These are phyloP conservation scores for Fusarium sublunatum DNA, from an alignment of 2,329 filamentous ascomycete genomes.

Conservation along the genomic window DNA sequence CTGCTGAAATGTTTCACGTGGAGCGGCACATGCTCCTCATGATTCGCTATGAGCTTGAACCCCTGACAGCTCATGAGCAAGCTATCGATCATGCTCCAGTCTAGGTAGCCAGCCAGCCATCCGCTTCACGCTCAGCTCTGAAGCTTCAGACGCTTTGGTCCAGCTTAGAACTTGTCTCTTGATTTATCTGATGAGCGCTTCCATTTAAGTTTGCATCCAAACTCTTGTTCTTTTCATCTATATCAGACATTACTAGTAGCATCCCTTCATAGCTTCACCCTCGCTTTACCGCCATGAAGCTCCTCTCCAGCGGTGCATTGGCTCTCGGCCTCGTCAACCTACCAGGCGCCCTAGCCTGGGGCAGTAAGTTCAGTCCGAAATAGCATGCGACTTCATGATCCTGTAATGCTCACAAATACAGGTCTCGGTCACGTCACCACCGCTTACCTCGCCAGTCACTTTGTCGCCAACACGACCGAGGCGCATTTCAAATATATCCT, in stretches of 20 bases:
- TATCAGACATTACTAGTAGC: constrained; percentile 2
- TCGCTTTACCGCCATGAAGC: constrained; percentile 48
- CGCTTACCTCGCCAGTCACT: constrained; percentile 70
- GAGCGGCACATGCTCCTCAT: constrained; percentile 30
- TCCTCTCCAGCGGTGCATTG: constrained; percentile 44
- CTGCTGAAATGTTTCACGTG: constrained; percentile 38
- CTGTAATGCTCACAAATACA: constrained; percentile 43
- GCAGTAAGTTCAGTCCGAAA: constrained; percentile 51
- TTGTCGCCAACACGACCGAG: constrained; percentile 67
- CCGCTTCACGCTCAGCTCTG: constrained; percentile 32
- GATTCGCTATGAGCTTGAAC: constrained; percentile 38
- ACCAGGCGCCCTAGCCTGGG: constrained; percentile 55
- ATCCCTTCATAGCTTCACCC: constrained; percentile 3
- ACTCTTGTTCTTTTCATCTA: constrained; percentile 1
- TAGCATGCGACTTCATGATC: neutral
- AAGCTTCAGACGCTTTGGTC: constrained; percentile 24
- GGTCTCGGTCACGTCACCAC: constrained; percentile 74
- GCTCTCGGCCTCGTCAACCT: constrained; percentile 49
- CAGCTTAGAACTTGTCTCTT: constrained; percentile 23
- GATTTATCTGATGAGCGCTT: neutral
- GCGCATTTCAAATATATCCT: constrained; percentile 68
- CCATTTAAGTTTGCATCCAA: constrained; percentile 16
- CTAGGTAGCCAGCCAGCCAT: constrained; percentile 21
- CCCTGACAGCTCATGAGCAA: constrained; percentile 24
- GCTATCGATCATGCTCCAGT: constrained; percentile 36